Evolutionary conservation across 441 rosid genomes (phyloP).

Genomic region (Breynia disticha): DNA sequence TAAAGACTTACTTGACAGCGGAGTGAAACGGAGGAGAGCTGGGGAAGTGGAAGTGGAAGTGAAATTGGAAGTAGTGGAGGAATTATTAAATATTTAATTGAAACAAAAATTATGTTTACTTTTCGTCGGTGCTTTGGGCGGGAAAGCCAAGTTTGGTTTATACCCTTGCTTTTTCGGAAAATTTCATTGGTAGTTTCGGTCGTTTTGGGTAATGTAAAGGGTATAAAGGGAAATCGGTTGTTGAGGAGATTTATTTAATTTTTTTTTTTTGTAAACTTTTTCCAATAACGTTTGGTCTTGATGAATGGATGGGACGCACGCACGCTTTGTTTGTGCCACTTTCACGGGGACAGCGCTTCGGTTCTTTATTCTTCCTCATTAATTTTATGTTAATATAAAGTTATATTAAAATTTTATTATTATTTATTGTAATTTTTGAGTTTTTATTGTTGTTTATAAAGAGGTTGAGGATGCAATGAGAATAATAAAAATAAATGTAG

Average conservation of each 20-base stretch:
- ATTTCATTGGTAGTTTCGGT: not conserved
- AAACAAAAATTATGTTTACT: not conserved
- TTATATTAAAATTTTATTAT: no score
- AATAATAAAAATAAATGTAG: no score
- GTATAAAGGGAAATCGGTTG: no score
- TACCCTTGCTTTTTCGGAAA: conserved; percentile 11
- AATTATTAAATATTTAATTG: not conserved
- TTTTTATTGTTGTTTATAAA: no score
- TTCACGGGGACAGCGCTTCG: not conserved
- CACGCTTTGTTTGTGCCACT: not conserved
- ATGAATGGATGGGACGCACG: not conserved
- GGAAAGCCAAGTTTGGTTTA: conserved; percentile 27
- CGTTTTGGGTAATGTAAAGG: not conserved
- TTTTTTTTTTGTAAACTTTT: no score
- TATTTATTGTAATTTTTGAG: no score
- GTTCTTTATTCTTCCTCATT: no score
- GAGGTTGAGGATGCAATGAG: no score
- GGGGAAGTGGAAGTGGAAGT: not conserved
- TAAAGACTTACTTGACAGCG: not conserved
- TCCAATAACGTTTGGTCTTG: not conserved
- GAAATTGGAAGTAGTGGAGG: no score
- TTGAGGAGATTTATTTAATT: no score
- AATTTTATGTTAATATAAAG: no score
- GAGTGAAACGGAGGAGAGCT: not conserved
- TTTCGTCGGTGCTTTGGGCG: conserved; percentile 26